Conservation (phyloP, 768 basidiomycete species). For the Mycena olivaceomarginata region DNA sequence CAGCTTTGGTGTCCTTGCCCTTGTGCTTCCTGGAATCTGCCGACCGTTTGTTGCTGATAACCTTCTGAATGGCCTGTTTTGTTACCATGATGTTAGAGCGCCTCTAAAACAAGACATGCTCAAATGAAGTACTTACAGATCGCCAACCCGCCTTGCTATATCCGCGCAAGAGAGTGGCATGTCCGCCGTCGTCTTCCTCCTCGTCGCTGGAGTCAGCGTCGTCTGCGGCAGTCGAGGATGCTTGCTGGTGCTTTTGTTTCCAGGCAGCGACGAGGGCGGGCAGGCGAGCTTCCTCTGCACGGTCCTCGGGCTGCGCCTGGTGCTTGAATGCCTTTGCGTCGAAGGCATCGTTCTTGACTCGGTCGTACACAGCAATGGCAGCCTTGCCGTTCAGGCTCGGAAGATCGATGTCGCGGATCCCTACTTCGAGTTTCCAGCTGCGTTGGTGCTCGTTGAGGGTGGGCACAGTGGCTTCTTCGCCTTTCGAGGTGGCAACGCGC, state of each 20-base stretch:
- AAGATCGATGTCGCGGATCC: slow-evolving; percentile 15
- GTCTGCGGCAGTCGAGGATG: neutral
- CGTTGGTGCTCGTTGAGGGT: slow-evolving; percentile 27
- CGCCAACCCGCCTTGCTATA: slow-evolving; percentile 24
- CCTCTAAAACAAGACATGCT: neutral
- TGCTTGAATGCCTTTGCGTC: slow-evolving; percentile 32
- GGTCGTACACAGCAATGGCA: neutral
- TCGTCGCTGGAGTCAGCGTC: neutral
- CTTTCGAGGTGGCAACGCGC: slow-evolving; percentile 11
- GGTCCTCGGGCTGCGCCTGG: slow-evolving; percentile 6
- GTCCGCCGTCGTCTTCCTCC: slow-evolving; percentile 5
- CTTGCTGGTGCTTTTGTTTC: neutral
- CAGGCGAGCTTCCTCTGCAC: slow-evolving; percentile 1
- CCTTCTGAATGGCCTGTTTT: slow-evolving; percentile 35
- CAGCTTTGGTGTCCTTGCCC: neutral
- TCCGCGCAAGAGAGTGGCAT: slow-evolving; percentile 9
- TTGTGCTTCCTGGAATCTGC: neutral
- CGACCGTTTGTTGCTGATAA: slow-evolving; percentile 36
- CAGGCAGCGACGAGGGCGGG: slow-evolving; percentile 21
- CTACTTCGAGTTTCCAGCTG: slow-evolving; percentile 27
- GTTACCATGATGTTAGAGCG: neutral
- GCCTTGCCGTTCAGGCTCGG: neutral
- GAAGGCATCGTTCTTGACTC: slow-evolving; percentile 28
- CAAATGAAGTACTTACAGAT: neutral
- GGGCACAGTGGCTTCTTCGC: slow-evolving; percentile 15